Percentiles rank a stretch among this genome's conserved stretches.
Evolutionary conservation across 1,284 basidiomycete genomes (phyloP).

Genomic region (Trichosporon sp.): DNA sequence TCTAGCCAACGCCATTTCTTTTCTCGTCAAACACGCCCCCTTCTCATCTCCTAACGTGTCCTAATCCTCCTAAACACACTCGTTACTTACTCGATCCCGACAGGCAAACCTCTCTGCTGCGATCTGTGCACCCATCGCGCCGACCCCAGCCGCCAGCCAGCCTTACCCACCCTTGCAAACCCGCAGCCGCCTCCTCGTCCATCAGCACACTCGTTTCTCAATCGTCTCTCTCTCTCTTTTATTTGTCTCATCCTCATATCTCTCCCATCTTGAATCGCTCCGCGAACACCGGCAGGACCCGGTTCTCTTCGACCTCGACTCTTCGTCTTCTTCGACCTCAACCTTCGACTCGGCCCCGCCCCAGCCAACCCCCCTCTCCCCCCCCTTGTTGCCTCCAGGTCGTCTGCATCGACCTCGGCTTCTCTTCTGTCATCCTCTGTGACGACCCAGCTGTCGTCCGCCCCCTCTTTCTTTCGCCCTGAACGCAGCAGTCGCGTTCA

Average conservation of each 20-base stretch:
- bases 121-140: background rate
- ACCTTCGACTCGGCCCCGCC: background rate
- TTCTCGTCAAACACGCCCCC: background rate
- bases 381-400: background rate
- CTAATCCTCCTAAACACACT: conserved; percentile 8
- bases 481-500: background rate
- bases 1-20: background rate
- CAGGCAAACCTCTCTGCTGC: background rate
- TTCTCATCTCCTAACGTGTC: conserved; percentile 7
- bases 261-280: background rate
- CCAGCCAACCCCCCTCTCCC: background rate
- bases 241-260: background rate
- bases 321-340: conserved; percentile 3
- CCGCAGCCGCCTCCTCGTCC: background rate
- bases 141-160: background rate
- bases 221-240: background rate
- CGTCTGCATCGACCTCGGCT: background rate
- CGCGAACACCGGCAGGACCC: conserved; percentile 2
- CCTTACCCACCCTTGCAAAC: background rate
- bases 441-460: background rate
- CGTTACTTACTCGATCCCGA: conserved; percentile 11
- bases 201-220: background rate
- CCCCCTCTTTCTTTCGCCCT: background rate
- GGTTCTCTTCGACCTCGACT: conserved; percentile 7
- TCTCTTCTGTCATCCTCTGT: background rate